A percentile compares a stretch with the other conserved stretches of the same genome.
Conservation (phyloP, 305 asterid genomes). For the Rubia balearica region DNA sequence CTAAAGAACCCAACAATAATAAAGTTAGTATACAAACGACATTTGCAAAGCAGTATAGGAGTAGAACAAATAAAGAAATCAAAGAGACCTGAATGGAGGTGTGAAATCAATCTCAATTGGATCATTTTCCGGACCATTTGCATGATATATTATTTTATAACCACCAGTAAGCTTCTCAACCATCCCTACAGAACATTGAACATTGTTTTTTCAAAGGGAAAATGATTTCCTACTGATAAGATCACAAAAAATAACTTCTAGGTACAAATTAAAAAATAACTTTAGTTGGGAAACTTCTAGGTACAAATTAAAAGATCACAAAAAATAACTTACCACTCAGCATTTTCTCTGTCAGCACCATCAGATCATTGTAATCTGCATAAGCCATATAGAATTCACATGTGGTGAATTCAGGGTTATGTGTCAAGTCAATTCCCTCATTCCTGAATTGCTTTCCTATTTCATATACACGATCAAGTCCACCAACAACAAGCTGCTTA, state of each 20-base stretch:
- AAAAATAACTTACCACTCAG: conserved; percentile 56
- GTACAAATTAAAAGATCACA: neutral
- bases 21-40: neutral
- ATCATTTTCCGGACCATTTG: conserved; percentile 63
- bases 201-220: conserved; percentile 2
- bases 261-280: no score
- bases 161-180: conserved; percentile 86
- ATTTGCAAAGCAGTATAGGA: neutral
- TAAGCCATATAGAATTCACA: conserved; percentile 45
- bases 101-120: conserved; percentile 90
- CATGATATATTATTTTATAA: conserved; percentile 67
- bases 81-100: conserved; percentile 81
- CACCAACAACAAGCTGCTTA: conserved; percentile 40
- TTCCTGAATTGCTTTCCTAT: conserved; percentile 40
- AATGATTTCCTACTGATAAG: neutral
- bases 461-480: conserved; percentile 39
- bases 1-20: conserved; percentile 28
- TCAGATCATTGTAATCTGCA: conserved; percentile 39
- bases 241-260: neutral
- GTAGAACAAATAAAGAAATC: neutral
- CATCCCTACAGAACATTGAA: conserved; percentile 45
- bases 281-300: neutral
- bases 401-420: conserved; percentile 38
- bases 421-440: conserved; percentile 41
- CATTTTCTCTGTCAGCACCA: conserved; percentile 85